Percentiles rank a stretch among this genome's conserved stretches.
These are phyloP conservation scores for Metarhizium brunneum DNA, from an alignment of 2,329 filamentous ascomycete species.

Conservation along the genomic window DNA sequence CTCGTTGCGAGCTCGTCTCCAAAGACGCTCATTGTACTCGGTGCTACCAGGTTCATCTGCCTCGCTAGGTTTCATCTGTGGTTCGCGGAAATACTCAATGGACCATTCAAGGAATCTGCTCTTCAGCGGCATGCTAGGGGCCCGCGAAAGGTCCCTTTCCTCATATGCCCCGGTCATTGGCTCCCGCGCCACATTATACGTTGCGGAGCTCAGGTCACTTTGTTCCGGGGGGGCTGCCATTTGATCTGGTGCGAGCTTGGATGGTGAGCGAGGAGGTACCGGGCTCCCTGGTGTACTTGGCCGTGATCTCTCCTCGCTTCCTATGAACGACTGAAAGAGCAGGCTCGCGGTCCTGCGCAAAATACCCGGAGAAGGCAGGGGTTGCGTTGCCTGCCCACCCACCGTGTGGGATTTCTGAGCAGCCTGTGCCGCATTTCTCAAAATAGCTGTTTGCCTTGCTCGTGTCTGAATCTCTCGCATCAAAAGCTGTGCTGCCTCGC, in stretches of 20 bases:
- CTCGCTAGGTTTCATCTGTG: conserved; percentile 95
- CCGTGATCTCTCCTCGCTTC: conserved; percentile 33
- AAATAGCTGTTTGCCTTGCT: conserved; percentile 33
- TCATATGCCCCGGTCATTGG: conserved; percentile 72
- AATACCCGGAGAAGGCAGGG: conserved; percentile 46
- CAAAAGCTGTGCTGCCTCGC: conserved; percentile 56
- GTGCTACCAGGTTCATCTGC: conserved; percentile 92
- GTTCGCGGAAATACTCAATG: conserved; percentile 94
- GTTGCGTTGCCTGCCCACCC: conserved; percentile 28
- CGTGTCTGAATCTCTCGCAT: conserved; percentile 63
- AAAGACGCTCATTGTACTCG: conserved; percentile 91
- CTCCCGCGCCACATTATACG: conserved; percentile 66
- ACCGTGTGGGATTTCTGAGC: conserved; percentile 34
- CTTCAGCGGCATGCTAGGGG: conserved; percentile 62
- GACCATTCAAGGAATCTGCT: conserved; percentile 93
- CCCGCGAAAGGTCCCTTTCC: conserved; percentile 47
- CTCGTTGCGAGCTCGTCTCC: conserved; percentile 88
- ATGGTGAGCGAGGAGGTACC: conserved; percentile 18
- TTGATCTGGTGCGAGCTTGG: conserved; percentile 32
- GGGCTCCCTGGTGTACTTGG: conserved; percentile 22
- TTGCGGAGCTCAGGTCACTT: conserved; percentile 58
- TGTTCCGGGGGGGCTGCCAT: conserved; percentile 58
- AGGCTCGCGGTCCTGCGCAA: conserved; percentile 56
- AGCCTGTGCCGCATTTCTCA: conserved; percentile 31
- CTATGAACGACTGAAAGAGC: conserved; percentile 50